phyloP scores from a whole-genome alignment of 192 early-diverging fungal genomes.

The Gamsiella multidivaricata region DNA sequence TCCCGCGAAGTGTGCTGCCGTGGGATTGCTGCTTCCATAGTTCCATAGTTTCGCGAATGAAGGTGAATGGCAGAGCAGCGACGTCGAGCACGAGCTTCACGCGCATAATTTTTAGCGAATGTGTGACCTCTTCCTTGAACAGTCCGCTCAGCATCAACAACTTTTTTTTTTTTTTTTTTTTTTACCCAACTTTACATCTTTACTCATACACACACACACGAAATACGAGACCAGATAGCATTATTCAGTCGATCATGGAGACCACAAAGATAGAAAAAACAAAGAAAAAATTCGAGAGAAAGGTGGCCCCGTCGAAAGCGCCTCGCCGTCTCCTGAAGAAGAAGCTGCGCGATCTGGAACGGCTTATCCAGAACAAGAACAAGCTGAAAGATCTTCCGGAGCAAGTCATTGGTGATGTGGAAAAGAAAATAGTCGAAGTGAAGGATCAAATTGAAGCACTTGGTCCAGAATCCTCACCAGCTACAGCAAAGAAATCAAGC shows the following conservation, averaged over 20 bases:
- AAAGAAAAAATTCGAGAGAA: constrained; percentile 37
- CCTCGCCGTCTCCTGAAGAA: constrained; percentile 38
- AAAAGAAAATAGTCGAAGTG: constrained; percentile 28
- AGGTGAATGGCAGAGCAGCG: too few species aligned
- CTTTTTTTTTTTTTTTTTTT: background rate
- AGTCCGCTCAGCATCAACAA: too few species aligned
- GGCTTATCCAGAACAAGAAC: constrained; percentile 43
- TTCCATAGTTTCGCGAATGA: too few species aligned
- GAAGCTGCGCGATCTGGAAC: constrained; percentile 40
- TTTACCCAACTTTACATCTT: background rate
- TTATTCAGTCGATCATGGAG: constrained; percentile 4
- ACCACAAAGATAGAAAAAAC: background rate
- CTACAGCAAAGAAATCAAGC: background rate
- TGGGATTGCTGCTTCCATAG: constrained; percentile 16
- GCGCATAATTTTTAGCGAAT: too few species aligned
- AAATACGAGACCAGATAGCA: background rate
- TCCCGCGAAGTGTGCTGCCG: constrained; percentile 7
- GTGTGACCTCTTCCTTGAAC: too few species aligned
- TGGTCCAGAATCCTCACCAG: constrained; percentile 10
- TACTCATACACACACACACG: background rate
- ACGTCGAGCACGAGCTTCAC: too few species aligned
- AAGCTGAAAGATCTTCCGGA: constrained; percentile 32
- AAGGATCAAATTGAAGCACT: constrained; percentile 28
- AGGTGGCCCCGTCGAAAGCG: constrained; percentile 36
- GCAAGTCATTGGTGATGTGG: constrained; percentile 30